Evolutionary conservation across 2,329 filamentous ascomycete species (phyloP), one percentile per base, ranked within the genome.

Genomic region (Sporothrix pallida): DNA sequence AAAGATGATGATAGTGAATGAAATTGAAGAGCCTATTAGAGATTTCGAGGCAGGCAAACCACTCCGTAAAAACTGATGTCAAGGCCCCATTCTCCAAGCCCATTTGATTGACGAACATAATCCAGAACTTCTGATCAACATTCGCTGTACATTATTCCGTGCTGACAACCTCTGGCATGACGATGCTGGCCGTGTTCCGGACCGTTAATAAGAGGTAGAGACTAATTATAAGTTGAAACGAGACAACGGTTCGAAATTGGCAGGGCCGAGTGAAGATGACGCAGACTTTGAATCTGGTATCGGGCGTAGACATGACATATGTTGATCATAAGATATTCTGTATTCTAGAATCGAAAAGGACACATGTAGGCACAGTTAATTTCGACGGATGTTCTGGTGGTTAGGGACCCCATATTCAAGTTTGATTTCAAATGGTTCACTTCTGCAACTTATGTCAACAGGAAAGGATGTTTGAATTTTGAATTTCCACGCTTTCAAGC

Each of bases 401-500:
- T 37, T 7, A 37, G 31, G 31, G 31, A 56, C 26, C 8, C 20
- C 20, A 23, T 26, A 26, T 23, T 37, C 31, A 37, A 37, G 20
- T 56, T 26, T 56, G 52, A 56, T 12, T 15, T 58, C 23, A 17
- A 20, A 20, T 54, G 52, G 3, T 54, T 54, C 6, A 20, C n/a
- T 20, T 54, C 23, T 37, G 31, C 31, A 37, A 37, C 31, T 37
- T 37, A 37, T 37, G 5, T 6, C 31, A 37, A 37, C 3, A 20
- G 50, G 17, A 54, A 8, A 20, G 17, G 50, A 20, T 20, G 5
- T n/a, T 42, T 42, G 26, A 42, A 17, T 62, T n/a, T 37, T 37
- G 7, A 56, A 56, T 56, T 26, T 12, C 44, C 58, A 63, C 58
- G 17, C 58, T 44, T 12, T 44, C 31, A 63, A 63, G 58, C 58